Conservation (phyloP, 2,329 filamentous ascomycete genomes). For the Colletotrichum sp. region DNA sequence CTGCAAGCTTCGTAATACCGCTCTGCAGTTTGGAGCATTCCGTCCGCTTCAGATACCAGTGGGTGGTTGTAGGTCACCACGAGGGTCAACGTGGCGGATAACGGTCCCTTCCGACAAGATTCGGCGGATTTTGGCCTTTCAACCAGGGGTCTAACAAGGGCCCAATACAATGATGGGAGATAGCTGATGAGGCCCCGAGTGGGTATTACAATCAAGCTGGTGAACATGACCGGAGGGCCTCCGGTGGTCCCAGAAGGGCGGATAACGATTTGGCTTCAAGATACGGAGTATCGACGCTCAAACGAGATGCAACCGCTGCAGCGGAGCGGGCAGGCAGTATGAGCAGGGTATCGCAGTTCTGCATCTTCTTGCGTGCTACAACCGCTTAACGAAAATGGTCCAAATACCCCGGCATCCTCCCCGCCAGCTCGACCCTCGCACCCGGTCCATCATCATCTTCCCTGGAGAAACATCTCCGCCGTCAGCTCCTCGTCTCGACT, state of each 20-base stretch:
- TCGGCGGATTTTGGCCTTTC: not conserved
- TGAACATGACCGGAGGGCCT: not conserved
- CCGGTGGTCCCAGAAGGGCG: conserved; percentile 1
- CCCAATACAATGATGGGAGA: not conserved
- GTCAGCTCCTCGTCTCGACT: not conserved
- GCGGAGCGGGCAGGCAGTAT: not conserved
- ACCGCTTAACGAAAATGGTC: not conserved
- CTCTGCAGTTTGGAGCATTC: not conserved
- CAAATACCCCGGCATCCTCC: not conserved
- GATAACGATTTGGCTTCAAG: not conserved
- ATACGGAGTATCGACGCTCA: not conserved
- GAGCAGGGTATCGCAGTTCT: not conserved
- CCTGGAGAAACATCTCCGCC: conserved; percentile 1
- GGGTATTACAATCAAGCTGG: not conserved
- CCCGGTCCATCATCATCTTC: not conserved
- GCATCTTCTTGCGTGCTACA: not conserved
- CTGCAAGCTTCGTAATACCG: not conserved
- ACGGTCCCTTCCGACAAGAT: not conserved
- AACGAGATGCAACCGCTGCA: not conserved
- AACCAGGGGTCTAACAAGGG: not conserved
- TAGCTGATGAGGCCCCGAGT: not conserved
- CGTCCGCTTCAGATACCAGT: not conserved
- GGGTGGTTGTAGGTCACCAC: not conserved
- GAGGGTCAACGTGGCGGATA: not conserved
- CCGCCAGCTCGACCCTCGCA: not conserved